Evolutionary conservation across 2,329 filamentous ascomycete genomes (phyloP).

Genomic region (Xylariaceae sp.): DNA sequence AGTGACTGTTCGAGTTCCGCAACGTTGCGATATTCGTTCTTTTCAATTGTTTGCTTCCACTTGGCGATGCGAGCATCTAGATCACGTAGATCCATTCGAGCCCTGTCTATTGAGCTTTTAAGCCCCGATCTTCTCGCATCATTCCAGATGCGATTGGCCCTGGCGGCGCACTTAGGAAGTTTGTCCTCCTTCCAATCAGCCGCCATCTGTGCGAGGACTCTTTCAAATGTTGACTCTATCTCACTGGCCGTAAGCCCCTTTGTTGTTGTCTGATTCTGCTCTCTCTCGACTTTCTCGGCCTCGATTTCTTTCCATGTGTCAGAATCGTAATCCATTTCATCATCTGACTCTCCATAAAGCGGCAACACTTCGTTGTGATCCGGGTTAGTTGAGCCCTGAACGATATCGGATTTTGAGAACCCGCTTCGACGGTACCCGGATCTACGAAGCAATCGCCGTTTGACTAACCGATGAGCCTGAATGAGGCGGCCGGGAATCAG

Average conservation of each 20-base stretch:
- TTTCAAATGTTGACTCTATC: constrained; percentile 48
- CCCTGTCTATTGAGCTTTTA: constrained; percentile 39
- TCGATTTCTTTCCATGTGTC: constrained; percentile 59
- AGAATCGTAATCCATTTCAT: constrained; percentile 49
- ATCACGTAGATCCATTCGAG: constrained; percentile 38
- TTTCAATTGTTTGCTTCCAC: constrained; percentile 47
- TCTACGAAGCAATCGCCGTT: constrained; percentile 20
- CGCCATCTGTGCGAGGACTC: constrained; percentile 47
- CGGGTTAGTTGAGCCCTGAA: constrained; percentile 26
- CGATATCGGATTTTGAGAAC: constrained; percentile 26
- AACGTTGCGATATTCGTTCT: constrained; percentile 47
- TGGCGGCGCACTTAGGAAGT: constrained; percentile 48
- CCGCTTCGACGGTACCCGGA: background rate
- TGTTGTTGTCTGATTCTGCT: constrained; percentile 22
- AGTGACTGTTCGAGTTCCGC: constrained; percentile 52
- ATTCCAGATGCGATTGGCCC: constrained; percentile 59
- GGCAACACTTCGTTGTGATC: constrained; percentile 42
- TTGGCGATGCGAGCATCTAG: constrained; percentile 51
- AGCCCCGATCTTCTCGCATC: constrained; percentile 42
- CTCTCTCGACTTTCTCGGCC: constrained; percentile 39
- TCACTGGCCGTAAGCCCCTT: constrained; percentile 39
- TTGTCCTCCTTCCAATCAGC: constrained; percentile 55
- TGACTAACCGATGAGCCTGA: constrained; percentile 26
- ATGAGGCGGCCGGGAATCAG: constrained; percentile 22
- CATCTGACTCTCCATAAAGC: constrained; percentile 50